Evolutionary conservation across 257 asterid genomes (phyloP).

Genomic region (Jasminum sambac): DNA sequence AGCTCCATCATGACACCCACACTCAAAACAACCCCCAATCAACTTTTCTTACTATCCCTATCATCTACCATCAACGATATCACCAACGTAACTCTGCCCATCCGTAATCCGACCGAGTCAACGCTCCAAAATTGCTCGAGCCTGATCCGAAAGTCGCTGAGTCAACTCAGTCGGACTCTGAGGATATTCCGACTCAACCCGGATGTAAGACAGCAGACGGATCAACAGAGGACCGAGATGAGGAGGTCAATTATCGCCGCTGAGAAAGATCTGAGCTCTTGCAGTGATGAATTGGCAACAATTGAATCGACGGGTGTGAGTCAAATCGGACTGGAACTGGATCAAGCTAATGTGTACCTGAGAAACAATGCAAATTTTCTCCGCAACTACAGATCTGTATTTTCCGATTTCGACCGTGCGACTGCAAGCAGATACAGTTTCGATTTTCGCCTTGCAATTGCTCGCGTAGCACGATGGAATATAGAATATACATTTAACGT

Average conservation of each 20-base stretch:
- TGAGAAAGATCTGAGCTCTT: background rate
- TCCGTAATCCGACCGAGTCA: background rate
- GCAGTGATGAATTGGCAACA: background rate
- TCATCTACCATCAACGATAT: background rate
- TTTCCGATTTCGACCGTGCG: background rate
- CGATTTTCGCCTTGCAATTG: background rate
- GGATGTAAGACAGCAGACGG: background rate
- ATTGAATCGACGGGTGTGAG: background rate
- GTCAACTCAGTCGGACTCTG: background rate
- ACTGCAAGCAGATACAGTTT: background rate
- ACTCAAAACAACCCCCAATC: background rate
- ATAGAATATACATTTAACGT: background rate
- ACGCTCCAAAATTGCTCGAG: background rate
- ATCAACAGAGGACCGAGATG: background rate
- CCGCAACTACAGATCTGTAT: background rate
- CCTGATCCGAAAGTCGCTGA: background rate
- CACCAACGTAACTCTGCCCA: background rate
- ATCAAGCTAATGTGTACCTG: background rate
- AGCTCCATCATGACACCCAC: background rate
- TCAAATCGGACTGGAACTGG: background rate
- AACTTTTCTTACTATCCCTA: background rate
- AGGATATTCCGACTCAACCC: background rate
- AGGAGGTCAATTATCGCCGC: background rate
- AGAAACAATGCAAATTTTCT: background rate
- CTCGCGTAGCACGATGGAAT: background rate